Base-by-base conservation (phyloP, 148 eudicot species). In the Rhododendron simsii region DNA sequence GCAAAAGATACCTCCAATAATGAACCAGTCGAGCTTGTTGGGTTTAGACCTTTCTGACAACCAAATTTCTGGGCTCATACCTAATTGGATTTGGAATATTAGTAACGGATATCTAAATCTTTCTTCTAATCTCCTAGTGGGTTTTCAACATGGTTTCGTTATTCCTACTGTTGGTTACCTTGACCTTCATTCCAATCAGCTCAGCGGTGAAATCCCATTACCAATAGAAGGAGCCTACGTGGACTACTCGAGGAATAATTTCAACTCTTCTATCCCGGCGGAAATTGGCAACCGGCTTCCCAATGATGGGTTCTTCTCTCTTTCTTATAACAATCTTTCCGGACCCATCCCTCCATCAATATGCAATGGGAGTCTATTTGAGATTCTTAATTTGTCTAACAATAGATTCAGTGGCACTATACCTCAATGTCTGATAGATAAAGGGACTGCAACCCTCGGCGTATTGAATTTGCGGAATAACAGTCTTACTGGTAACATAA, bases 161-260 rank as follows among this genome's bases (percentile, higher is more conserved):
- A 63, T 86, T n/a, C 44, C 87, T 37, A 1, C 37, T n/a, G 78
- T 91, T 26, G 0, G 41, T 39, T 0, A 9, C 28, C 84, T 93
- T 30, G 98, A 93, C 78, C 77, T 94, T 20, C 91, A 86, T 65
- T 88, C 87, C 50, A 94, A 94, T 88, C 67, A 48, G 3, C 87
- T 94, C 55, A 33, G 30, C 45, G 93, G 96, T 11, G 84, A 86
- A 47, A 39, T 91, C 30, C 92, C 93, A 77, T 26, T 69, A 30
- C 85, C 91, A n/a, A 5, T 2, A 23, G 35, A n/a, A 11, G 41
- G 6, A 39, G 0, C 3, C 4, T 39, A 39, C 0, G 61, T 92
- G 44, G 94, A 91, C 78, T 91, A 87, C 86, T 92, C 92, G 0
- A 85, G 51, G 79, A 89, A 92, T 73, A 61, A 74, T 37, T 91